Percentiles rank a stretch among this genome's conserved stretches.
Conservation (phyloP, 2,329 filamentous ascomycete genomes). For the Cadophora gregata region DNA sequence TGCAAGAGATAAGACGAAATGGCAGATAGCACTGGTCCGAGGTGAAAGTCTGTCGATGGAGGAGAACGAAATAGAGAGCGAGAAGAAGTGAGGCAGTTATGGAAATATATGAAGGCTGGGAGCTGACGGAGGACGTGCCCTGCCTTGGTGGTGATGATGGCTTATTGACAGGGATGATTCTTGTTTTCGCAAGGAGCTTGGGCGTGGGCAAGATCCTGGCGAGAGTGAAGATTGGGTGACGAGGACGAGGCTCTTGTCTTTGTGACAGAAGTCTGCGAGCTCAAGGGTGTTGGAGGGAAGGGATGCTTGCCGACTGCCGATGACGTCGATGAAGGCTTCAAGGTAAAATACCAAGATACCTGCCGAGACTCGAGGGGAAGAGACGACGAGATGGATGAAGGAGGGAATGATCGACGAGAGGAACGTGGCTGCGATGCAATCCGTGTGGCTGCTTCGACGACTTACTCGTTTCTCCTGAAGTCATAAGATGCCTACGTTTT, state of each 20-base stretch:
- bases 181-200: constrained; percentile 25
- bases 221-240: not conserved
- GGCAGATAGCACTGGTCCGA: not conserved
- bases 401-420: constrained; percentile 27
- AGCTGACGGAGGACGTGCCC: constrained; percentile 12
- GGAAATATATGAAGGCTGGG: constrained; percentile 13
- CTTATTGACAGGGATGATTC: constrained; percentile 31
- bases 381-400: constrained; percentile 10
- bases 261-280: not conserved
- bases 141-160: constrained; percentile 2
- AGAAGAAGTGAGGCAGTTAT: not conserved
- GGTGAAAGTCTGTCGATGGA: not conserved
- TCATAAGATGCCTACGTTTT: not conserved
- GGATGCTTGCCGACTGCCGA: constrained; percentile 7
- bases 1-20: constrained; percentile 5
- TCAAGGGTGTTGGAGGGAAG: not conserved
- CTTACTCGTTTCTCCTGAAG: not conserved
- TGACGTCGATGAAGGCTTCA: constrained; percentile 33
- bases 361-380: not conserved
- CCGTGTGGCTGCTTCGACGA: not conserved
- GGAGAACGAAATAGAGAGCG: constrained; percentile 8
- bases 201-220: not conserved
- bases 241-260: constrained; percentile 10
- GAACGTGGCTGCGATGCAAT: constrained; percentile 10
- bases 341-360: not conserved